Conservation (phyloP, 441 rosid genomes). For the Mallotus repandus region DNA sequence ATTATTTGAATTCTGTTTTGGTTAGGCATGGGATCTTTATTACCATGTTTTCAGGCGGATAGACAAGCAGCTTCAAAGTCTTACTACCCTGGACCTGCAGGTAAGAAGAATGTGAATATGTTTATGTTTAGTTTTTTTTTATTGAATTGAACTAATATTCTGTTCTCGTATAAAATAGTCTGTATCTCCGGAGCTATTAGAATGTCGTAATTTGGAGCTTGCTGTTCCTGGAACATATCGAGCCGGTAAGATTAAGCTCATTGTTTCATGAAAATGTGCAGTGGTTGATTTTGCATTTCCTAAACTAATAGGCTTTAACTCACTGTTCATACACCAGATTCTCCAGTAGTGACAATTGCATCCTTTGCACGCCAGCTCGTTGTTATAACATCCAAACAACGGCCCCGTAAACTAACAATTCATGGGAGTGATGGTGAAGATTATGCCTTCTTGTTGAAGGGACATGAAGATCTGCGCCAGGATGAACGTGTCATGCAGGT, state of each 20-base stretch:
- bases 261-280: constrained; percentile 7
- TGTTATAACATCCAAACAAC: constrained; percentile 92
- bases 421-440: constrained; percentile 96
- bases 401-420: constrained; percentile 97
- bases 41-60: constrained; percentile 95
- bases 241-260: constrained; percentile 55
- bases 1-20: constrained; percentile 32
- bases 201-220: constrained; percentile 90
- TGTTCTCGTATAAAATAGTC: constrained; percentile 49
- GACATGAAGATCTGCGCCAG: constrained; percentile 98
- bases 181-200: constrained; percentile 93
- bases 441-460: constrained; percentile 92
- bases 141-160: constrained; percentile 25
- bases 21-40: constrained; percentile 98
- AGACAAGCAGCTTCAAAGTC: constrained; percentile 93
- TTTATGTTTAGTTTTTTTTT: constrained; percentile 21
- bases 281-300: constrained; percentile 16
- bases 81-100: constrained; percentile 92
- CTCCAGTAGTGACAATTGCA: constrained; percentile 83
- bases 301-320: constrained; percentile 9
- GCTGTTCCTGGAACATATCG: constrained; percentile 99
- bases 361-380: constrained; percentile 92
- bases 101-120: constrained; percentile 40
- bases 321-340: constrained; percentile 50
- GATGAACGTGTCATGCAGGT: constrained; percentile 99